Percentiles rank a stretch among this genome's conserved stretches.
Conservation (phyloP, 2,329 filamentous ascomycete genomes). For the Aspergillus fructus region DNA sequence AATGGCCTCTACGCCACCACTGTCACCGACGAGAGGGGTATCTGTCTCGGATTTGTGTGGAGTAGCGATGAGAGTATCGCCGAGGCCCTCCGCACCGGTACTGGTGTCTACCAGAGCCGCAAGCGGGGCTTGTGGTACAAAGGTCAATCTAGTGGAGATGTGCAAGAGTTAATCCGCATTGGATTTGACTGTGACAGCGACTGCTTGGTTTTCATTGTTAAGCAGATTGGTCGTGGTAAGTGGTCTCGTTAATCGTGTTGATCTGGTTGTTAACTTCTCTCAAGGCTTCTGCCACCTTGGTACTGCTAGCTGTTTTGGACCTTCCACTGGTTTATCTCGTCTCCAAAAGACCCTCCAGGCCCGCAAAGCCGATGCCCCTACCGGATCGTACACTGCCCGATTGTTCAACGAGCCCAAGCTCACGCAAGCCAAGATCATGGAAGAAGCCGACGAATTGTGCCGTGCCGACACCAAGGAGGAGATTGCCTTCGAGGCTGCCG, state of each 20-base stretch:
- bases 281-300: slow-evolving; percentile 86
- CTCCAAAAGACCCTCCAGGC: slow-evolving; percentile 83
- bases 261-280: slow-evolving; percentile 17
- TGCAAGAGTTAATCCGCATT: slow-evolving; percentile 82
- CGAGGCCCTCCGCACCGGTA: slow-evolving; percentile 77
- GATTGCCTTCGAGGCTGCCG: slow-evolving; percentile 89
- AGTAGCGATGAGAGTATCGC: slow-evolving; percentile 87
- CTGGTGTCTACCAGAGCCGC: slow-evolving; percentile 91
- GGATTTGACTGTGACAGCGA: slow-evolving; percentile 92
- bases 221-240: slow-evolving; percentile 74
- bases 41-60: slow-evolving; percentile 87
- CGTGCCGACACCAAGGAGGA: slow-evolving; percentile 79
- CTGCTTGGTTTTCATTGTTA: slow-evolving; percentile 84
- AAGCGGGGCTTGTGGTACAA: slow-evolving; percentile 97
- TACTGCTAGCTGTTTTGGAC: slow-evolving; percentile 88
- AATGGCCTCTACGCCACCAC: slow-evolving; percentile 87
- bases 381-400: slow-evolving; percentile 88
- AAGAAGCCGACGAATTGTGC: slow-evolving; percentile 94
- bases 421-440: slow-evolving; percentile 93
- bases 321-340: slow-evolving; percentile 74
- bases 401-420: slow-evolving; percentile 91
- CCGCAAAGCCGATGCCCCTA: slow-evolving; percentile 78
- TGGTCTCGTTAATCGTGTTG: not conserved
- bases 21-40: slow-evolving; percentile 83
- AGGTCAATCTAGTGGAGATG: slow-evolving; percentile 89